These are phyloP conservation scores for Exidia glandulosa DNA, from an alignment of 768 basidiomycete species.

Conservation along the genomic window DNA sequence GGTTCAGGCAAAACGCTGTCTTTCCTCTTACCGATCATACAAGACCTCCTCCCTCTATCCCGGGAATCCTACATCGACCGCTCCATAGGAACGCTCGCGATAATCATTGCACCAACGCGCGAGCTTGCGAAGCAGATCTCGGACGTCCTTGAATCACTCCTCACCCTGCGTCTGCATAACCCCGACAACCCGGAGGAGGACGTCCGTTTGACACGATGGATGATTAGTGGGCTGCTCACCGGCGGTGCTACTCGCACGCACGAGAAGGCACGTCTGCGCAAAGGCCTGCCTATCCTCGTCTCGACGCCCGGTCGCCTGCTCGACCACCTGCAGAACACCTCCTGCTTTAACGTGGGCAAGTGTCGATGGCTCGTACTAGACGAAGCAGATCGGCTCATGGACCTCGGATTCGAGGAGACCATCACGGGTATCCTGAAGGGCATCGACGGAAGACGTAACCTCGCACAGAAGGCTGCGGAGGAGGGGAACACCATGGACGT, in stretches of 20 bases:
- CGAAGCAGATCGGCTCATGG: slow-evolving; percentile 96
- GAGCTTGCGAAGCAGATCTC: slow-evolving; percentile 96
- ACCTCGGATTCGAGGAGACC: slow-evolving; percentile 94
- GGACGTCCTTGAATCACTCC: slow-evolving; percentile 77
- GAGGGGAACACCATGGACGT: slow-evolving; percentile 62
- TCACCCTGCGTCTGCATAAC: slow-evolving; percentile 62
- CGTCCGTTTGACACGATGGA: slow-evolving; percentile 68
- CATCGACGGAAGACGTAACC: slow-evolving; percentile 68
- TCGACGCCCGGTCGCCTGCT: slow-evolving; percentile 91
- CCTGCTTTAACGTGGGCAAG: slow-evolving; percentile 85
- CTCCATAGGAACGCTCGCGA: slow-evolving; percentile 86
- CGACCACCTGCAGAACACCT: slow-evolving; percentile 93
- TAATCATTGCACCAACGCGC: slow-evolving; percentile 90
- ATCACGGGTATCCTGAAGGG: slow-evolving; percentile 82
- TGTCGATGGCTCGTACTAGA: slow-evolving; percentile 94
- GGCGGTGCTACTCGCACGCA: slow-evolving; percentile 92
- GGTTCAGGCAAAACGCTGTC: slow-evolving; percentile 94
- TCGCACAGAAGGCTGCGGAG: slow-evolving; percentile 57
- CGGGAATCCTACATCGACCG: slow-evolving; percentile 89
- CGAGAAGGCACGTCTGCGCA: slow-evolving; percentile 90
- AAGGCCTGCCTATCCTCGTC: slow-evolving; percentile 91
- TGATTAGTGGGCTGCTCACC: slow-evolving; percentile 85
- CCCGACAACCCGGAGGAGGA: slow-evolving; percentile 43
- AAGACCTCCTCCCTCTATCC: slow-evolving; percentile 85
- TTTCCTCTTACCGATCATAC: slow-evolving; percentile 88